Percentiles rank a stretch among this genome's conserved stretches.
These are phyloP conservation scores for Aspergillus sp. DNA, from an alignment of 2,329 filamentous ascomycete species.

Conservation along the genomic window DNA sequence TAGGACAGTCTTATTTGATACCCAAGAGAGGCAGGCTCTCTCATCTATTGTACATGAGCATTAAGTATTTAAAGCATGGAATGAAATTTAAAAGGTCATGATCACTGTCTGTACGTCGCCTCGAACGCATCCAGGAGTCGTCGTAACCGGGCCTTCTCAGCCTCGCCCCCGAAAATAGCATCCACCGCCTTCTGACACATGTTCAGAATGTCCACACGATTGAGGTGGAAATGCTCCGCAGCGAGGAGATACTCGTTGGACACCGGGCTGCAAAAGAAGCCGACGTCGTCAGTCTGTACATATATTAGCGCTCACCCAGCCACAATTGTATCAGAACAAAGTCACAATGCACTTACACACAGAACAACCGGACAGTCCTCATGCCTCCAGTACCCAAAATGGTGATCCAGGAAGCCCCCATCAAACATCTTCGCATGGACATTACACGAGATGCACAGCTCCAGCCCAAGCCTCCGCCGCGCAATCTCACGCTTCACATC, in stretches of 20 bases:
- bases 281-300: slow-evolving; percentile 74
- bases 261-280: slow-evolving; percentile 72
- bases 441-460: slow-evolving; percentile 78
- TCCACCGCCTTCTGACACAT: slow-evolving; percentile 62
- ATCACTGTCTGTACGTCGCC: slow-evolving; percentile 7
- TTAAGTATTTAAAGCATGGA: neutral
- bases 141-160: slow-evolving; percentile 49
- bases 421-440: slow-evolving; percentile 71
- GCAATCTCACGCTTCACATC: slow-evolving; percentile 57
- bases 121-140: slow-evolving; percentile 22
- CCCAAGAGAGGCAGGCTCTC: neutral
- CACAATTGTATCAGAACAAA: neutral
- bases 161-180: slow-evolving; percentile 63
- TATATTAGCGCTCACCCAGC: slow-evolving; percentile 13
- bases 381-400: slow-evolving; percentile 71
- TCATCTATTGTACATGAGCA: neutral
- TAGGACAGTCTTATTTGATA: slow-evolving; percentile 1
- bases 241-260: slow-evolving; percentile 76
- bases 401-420: slow-evolving; percentile 65
- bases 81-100: neutral
- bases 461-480: slow-evolving; percentile 59
- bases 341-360: slow-evolving; percentile 55
- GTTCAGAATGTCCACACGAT: slow-evolving; percentile 45
- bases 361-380: slow-evolving; percentile 62
- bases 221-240: slow-evolving; percentile 65